Evolutionary conservation across 768 basidiomycete species (phyloP).

Genomic region (Rhodosporidiobolus odoratus): DNA sequence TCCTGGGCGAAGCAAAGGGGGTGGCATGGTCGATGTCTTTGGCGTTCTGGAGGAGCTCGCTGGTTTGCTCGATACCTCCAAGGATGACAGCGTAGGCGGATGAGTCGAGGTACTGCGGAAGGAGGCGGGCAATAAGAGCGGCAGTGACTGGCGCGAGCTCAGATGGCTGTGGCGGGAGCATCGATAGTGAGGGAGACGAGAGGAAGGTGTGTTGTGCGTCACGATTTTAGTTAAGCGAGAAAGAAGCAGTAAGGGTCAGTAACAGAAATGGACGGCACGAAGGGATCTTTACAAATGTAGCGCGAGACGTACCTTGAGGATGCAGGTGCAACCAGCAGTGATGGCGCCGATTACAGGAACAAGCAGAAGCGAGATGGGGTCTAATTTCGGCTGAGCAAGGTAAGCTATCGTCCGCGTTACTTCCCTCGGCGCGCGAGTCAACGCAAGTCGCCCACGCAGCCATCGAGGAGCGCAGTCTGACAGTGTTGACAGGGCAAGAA

Average conservation of each 20-base stretch:
- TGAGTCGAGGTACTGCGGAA: slow-evolving; percentile 70
- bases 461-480: neutral
- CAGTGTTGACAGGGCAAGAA: neutral
- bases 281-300: neutral
- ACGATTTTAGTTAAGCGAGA: too few species aligned
- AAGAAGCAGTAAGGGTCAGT: too few species aligned
- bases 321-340: slow-evolving; percentile 67
- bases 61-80: slow-evolving; percentile 19
- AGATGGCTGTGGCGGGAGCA: slow-evolving; percentile 62
- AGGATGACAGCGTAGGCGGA: slow-evolving; percentile 42
- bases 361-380: slow-evolving; percentile 60
- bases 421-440: neutral
- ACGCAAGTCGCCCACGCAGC: neutral
- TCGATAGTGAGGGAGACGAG: slow-evolving; percentile 58
- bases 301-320: slow-evolving; percentile 54
- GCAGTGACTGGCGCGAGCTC: slow-evolving; percentile 60
- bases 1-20: slow-evolving; percentile 18
- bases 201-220: slow-evolving; percentile 46
- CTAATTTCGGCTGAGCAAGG: slow-evolving; percentile 48
- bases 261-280: neutral
- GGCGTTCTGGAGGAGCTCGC: slow-evolving; percentile 37
- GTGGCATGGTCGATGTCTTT: slow-evolving; percentile 8
- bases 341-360: slow-evolving; percentile 66
- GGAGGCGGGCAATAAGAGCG: slow-evolving; percentile 59
- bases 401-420: too few species aligned